Base-by-base conservation (phyloP, 1,139 yeast species). In the Kodamaea sp. region DNA sequence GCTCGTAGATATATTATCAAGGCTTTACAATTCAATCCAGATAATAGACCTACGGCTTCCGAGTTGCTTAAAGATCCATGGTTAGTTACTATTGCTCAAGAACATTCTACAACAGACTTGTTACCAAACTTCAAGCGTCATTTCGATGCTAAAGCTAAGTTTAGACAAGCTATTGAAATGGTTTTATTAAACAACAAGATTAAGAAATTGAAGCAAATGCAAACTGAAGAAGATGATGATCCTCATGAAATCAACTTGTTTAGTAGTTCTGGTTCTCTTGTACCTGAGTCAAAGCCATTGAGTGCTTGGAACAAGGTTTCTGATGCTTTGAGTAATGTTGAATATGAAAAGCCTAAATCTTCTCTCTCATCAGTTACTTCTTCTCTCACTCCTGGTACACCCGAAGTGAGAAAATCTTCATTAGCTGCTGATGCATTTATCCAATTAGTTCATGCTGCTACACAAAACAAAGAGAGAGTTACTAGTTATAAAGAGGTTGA, bases 111-210 rank as follows among this genome's bases (percentile, higher is more conserved):
- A 32, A 64, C 72, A 32, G 94, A 87, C 60, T 72, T 87, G 66
- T 70, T 85, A 60, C 96, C 96, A 27, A 63, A 65, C 53, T 63
- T 71, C 53, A 67, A 65, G 64, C 78, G 80, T 54, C 86, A 86
- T 38, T 86, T 89, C 72, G 81, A 85, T 58, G 96, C 96, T 30
- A 86, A 85, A 57, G 75, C 78, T 58, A 89, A 85, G 61, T 83
- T 92, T 66, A 79, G 81, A 57, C 88, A 85, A 54, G 97, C 95
- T 28, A 84, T 88, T 49, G 94, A 84, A 57, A 73, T 86, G 54
- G 89, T 88, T 39, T 79, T 79, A 51, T 74, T 88, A 60, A 78
- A 82, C 53, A 86, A 87, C 61, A 73, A 85, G 56, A 80, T 88
- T 58, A 70, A 75, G 53, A 79, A 81, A 43, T 73, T 88, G 57